These are phyloP conservation scores for Phoma herbarum DNA, from an alignment of 2,329 filamentous ascomycete species.

Conservation along the genomic window DNA sequence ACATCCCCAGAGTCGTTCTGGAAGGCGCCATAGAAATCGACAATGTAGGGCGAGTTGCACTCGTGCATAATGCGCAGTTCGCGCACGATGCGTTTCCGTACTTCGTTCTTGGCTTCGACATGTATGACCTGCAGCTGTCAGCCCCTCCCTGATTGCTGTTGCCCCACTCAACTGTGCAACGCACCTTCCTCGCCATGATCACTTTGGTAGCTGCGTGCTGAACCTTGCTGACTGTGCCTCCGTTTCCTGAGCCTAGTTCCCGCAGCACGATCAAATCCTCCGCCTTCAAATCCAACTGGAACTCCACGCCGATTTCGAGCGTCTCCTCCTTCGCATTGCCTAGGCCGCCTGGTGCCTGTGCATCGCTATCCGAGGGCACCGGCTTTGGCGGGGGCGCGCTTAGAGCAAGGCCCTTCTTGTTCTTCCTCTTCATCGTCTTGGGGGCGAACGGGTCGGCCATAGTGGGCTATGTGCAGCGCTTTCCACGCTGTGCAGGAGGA, in stretches of 20 bases:
- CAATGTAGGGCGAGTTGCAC: conserved; percentile 95
- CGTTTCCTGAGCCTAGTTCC: conserved; percentile 94
- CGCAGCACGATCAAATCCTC: conserved; percentile 94
- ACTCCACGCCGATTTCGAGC: conserved; percentile 96
- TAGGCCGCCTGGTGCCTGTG: conserved; percentile 66
- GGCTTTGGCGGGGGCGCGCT: conserved; percentile 77
- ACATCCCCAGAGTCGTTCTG: conserved; percentile 97
- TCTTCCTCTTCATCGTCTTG: conserved; percentile 96
- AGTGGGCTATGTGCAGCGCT: conserved; percentile 23
- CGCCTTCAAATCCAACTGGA: conserved; percentile 88
- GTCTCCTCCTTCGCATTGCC: conserved; percentile 73
- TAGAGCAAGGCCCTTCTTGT: conserved; percentile 93
- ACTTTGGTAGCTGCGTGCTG: conserved; percentile 93
- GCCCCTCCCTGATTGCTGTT: neutral
- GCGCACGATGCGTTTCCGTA: conserved; percentile 94
- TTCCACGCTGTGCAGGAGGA: conserved; percentile 6
- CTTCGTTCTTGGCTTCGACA: conserved; percentile 96
- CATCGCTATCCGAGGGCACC: conserved; percentile 75
- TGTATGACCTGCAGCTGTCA: conserved; percentile 80
- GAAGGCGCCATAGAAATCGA: conserved; percentile 97
- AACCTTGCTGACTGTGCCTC: conserved; percentile 98
- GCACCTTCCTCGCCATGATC: conserved; percentile 96
- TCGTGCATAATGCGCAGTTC: conserved; percentile 99
- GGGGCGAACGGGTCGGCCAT: conserved; percentile 71
- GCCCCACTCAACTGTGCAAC: conserved; percentile 23